These are phyloP conservation scores for Paraphaeosphaeria sporulosa DNA, from an alignment of 2,329 filamentous ascomycete species.

Conservation along the genomic window DNA sequence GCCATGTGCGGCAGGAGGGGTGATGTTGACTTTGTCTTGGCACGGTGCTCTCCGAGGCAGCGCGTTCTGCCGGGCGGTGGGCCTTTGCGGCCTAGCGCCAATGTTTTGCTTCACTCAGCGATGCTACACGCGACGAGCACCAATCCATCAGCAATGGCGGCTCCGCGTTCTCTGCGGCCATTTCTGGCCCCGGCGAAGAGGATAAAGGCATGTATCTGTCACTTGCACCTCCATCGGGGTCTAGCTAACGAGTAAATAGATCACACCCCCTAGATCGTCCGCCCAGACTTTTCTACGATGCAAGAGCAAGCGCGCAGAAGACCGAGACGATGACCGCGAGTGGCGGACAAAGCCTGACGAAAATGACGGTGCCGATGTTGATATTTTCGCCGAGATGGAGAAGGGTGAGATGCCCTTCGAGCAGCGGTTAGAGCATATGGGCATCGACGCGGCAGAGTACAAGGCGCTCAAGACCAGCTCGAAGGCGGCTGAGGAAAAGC, in stretches of 20 bases:
- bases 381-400: slow-evolving; percentile 30
- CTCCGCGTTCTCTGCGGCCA: slow-evolving; percentile 54
- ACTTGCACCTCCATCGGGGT: not conserved
- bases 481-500: slow-evolving; percentile 28
- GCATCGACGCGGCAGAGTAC: slow-evolving; percentile 38
- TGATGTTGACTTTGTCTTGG: slow-evolving; percentile 30
- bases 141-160: slow-evolving; percentile 50
- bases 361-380: slow-evolving; percentile 22
- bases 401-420: slow-evolving; percentile 34
- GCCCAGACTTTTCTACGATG: slow-evolving; percentile 34
- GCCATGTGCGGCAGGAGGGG: slow-evolving; percentile 21
- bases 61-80: slow-evolving; percentile 38
- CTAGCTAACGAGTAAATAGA: slow-evolving; percentile 34
- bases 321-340: slow-evolving; percentile 27
- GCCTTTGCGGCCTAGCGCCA: slow-evolving; percentile 27
- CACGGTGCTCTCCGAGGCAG: slow-evolving; percentile 36
- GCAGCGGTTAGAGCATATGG: slow-evolving; percentile 35
- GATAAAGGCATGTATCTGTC: slow-evolving; percentile 46
- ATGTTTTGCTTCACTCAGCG: slow-evolving; percentile 26
- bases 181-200: slow-evolving; percentile 54
- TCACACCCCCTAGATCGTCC: slow-evolving; percentile 32
- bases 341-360: slow-evolving; percentile 12
- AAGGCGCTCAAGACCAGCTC: slow-evolving; percentile 36
- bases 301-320: slow-evolving; percentile 26
- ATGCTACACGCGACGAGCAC: slow-evolving; percentile 17